A percentile compares a stretch with the other conserved stretches of the same genome.
phyloP scores from a whole-genome alignment of 2,329 filamentous ascomycete genomes.

The Gliomastix tumulicola region DNA sequence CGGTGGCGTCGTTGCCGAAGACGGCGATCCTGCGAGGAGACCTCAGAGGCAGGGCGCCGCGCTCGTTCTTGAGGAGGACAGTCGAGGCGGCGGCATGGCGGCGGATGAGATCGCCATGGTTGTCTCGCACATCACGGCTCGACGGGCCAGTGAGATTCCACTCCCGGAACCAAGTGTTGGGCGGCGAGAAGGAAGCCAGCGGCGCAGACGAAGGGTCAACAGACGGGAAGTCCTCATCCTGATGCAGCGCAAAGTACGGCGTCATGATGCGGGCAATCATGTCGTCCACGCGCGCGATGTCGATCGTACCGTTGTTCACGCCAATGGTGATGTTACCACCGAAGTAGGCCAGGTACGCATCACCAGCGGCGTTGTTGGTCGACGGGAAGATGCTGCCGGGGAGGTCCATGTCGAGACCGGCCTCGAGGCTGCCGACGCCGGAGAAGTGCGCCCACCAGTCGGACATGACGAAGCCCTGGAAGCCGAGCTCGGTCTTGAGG shows the following conservation, averaged over 20 bases:
- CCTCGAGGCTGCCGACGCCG: slow-evolving; percentile 31
- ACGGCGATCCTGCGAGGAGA: slow-evolving; percentile 48
- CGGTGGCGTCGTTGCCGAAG: slow-evolving; percentile 43
- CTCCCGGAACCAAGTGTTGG: slow-evolving; percentile 32
- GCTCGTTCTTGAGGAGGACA: slow-evolving; percentile 67
- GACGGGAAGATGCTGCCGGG: slow-evolving; percentile 21
- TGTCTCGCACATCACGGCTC: slow-evolving; percentile 43
- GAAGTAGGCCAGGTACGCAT: slow-evolving; percentile 26
- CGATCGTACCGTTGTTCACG: slow-evolving; percentile 38
- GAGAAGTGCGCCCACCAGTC: slow-evolving; percentile 32
- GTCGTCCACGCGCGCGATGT: slow-evolving; percentile 31
- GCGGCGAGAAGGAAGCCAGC: slow-evolving; percentile 41
- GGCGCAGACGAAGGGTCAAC: slow-evolving; percentile 36
- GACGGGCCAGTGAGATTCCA: slow-evolving; percentile 40
- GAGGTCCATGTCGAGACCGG: slow-evolving; percentile 45
- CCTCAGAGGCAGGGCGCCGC: slow-evolving; percentile 51
- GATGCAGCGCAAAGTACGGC: slow-evolving; percentile 41
- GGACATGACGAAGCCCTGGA: slow-evolving; percentile 34
- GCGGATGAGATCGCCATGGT: slow-evolving; percentile 47
- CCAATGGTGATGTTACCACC: slow-evolving; percentile 35
- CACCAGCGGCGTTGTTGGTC: neutral
- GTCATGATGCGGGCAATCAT: slow-evolving; percentile 48
- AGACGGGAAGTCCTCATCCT: slow-evolving; percentile 37
- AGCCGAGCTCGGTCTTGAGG: slow-evolving; percentile 41
- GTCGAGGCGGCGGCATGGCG: slow-evolving; percentile 52